Evolutionary conservation across 2,329 filamentous ascomycete genomes (phyloP).

Genomic region (Pseudonectria buxi): DNA sequence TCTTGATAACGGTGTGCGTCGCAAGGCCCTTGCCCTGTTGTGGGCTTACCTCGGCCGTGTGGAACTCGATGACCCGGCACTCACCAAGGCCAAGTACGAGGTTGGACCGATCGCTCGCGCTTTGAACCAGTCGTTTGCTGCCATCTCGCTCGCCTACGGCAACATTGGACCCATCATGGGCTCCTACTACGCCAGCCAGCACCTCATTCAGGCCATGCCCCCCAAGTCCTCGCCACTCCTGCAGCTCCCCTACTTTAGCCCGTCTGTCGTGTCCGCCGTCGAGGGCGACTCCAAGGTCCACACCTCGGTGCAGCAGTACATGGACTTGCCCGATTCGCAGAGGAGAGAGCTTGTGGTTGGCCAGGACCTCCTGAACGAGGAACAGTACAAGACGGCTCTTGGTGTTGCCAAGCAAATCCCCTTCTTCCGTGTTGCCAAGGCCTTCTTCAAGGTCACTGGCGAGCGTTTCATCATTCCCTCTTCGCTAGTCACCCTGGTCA

Average conservation of each 20-base stretch:
- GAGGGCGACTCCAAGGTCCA: slow-evolving; percentile 72
- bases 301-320: slow-evolving; percentile 77
- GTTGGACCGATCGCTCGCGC: slow-evolving; percentile 79
- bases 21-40: slow-evolving; percentile 81
- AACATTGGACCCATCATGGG: slow-evolving; percentile 75
- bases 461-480: slow-evolving; percentile 89
- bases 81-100: slow-evolving; percentile 84
- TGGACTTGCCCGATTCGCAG: slow-evolving; percentile 71
- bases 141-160: slow-evolving; percentile 82
- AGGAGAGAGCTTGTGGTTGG: slow-evolving; percentile 67
- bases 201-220: slow-evolving; percentile 81
- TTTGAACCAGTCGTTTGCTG: slow-evolving; percentile 78
- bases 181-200: slow-evolving; percentile 76
- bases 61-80: slow-evolving; percentile 68
- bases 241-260: slow-evolving; percentile 82
- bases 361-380: slow-evolving; percentile 61
- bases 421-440: slow-evolving; percentile 75
- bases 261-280: slow-evolving; percentile 56
- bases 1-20: slow-evolving; percentile 69
- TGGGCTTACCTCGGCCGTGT: slow-evolving; percentile 94
- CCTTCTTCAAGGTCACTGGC: slow-evolving; percentile 97
- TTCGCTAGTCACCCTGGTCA: slow-evolving; percentile 85
- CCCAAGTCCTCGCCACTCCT: slow-evolving; percentile 81
- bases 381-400: slow-evolving; percentile 71
- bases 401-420: slow-evolving; percentile 78